Evolutionary conservation across 352 stramenopile species (phyloP).

Genomic region (Thraustochytrium sp.): DNA sequence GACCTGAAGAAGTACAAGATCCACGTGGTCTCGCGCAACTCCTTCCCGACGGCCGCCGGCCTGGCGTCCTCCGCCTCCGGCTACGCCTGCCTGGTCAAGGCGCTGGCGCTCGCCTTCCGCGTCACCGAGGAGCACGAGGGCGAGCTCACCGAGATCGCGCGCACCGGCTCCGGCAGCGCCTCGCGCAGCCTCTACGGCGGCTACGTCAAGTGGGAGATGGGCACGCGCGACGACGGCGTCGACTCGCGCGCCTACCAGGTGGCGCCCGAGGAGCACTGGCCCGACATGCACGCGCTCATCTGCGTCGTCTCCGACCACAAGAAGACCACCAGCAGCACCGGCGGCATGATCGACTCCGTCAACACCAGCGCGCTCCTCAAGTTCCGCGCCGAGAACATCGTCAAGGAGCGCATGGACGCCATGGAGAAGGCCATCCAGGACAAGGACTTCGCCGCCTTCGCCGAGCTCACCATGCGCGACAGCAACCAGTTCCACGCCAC

Average conservation of each 20-base stretch:
- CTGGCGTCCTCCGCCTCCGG: conserved; percentile 93
- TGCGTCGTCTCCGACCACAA: conserved; percentile 89
- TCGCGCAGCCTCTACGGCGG: conserved; percentile 91
- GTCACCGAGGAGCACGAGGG: conserved; percentile 76
- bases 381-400: conserved; percentile 73
- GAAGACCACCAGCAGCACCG: conserved; percentile 93
- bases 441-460: conserved; percentile 90
- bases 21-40: conserved; percentile 92
- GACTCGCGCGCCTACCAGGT: conserved; percentile 66
- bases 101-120: conserved; percentile 77
- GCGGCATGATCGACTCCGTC: conserved; percentile 89
- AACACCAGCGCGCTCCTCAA: conserved; percentile 80
- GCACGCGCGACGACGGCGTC: conserved; percentile 62
- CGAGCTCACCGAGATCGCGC: conserved; percentile 83
- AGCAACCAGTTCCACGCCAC: conserved; percentile 96
- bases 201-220: conserved; percentile 93
- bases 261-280: conserved; percentile 11
- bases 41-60: conserved; percentile 94
- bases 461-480: conserved; percentile 93
- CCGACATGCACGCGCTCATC: conserved; percentile 84
- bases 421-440: conserved; percentile 79
- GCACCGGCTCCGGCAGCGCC: conserved; percentile 88
- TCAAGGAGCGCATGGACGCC: conserved; percentile 69
- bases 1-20: conserved; percentile 60
- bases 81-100: conserved; percentile 85